A percentile compares a stretch with the other conserved stretches of the same genome.
Evolutionary conservation across 2,329 filamentous ascomycete genomes (phyloP).

Genomic region (Xylogone sp.): DNA sequence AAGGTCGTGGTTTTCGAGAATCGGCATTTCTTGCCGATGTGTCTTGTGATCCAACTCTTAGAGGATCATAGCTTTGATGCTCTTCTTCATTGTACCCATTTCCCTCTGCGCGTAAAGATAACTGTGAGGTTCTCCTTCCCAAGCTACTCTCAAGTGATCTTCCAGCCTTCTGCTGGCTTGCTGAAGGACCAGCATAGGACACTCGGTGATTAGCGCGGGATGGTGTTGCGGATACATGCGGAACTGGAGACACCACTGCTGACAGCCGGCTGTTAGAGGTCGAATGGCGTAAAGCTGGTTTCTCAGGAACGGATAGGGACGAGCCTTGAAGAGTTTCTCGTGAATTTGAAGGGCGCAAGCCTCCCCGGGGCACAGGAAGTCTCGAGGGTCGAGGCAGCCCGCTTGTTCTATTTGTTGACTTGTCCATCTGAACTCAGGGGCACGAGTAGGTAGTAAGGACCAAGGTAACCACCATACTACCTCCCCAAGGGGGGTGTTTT

Average conservation of each 20-base stretch:
- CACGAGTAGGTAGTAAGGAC: not conserved
- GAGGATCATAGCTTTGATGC: not conserved
- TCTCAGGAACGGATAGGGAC: not conserved
- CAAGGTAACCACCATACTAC: not conserved
- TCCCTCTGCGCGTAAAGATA: not conserved
- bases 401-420: constrained; percentile 12
- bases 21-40: not conserved
- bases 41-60: not conserved
- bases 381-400: constrained; percentile 48
- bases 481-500: not conserved
- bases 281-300: not conserved
- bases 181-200: not conserved
- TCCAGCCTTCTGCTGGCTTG: not conserved
- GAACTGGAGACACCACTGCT: not conserved
- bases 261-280: not conserved
- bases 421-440: constrained; percentile 19
- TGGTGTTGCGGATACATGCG: not conserved
- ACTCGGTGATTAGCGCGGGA: not conserved
- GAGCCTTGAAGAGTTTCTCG: constrained; percentile 38
- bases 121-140: not conserved
- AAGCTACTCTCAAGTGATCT: not conserved
- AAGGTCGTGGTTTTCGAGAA: constrained; percentile 36
- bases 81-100: not conserved
- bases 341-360: constrained; percentile 42
- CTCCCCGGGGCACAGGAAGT: constrained; percentile 44